Base-by-base conservation (phyloP, 1,139 yeast genomes). In the Taphrina populina region DNA sequence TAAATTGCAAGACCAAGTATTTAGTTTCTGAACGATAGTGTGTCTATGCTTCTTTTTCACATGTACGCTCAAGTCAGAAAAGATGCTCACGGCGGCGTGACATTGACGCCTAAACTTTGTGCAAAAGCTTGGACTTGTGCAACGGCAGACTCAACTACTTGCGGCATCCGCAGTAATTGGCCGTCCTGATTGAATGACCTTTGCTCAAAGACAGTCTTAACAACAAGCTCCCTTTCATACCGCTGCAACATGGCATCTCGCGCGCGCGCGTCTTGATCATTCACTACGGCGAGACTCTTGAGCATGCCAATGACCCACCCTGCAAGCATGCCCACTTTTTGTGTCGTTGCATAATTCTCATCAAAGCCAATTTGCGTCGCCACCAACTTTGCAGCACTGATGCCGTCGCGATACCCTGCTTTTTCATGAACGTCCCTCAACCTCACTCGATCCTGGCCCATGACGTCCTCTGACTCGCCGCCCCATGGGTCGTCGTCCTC, bases 1-100 rank as follows among this genome's bases (percentile, higher is more conserved):
- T 53, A 88, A 88, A 74, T 78, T 87, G 67, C 95, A 88, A 58
- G 97, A 94, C 72, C 95, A 88, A 73, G 86, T 90, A 30, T 92
- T 92, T 73, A 84, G 84, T 27, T 88, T 88, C 67, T 88, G 77
- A 68, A n/a, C n/a, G n/a, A n/a, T n/a, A n/a, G n/a, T n/a, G n/a
- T n/a, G n/a, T n/a, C n/a, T n/a, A n/a, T n/a, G n/a, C n/a, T n/a
- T n/a, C n/a, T n/a, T n/a, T n/a, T n/a, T n/a, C n/a, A n/a, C n/a
- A n/a, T n/a, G n/a, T n/a, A n/a, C n/a, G n/a, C n/a, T n/a, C n/a
- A n/a, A n/a, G n/a, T n/a, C n/a, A n/a, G n/a, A n/a, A n/a, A n/a
- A n/a, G n/a, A n/a, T n/a, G n/a, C n/a, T n/a, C n/a, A n/a, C n/a
- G n/a, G n/a, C n/a, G n/a, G n/a, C n/a, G n/a, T n/a, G n/a, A n/a